These are phyloP conservation scores for Monascus purpureus DNA, from an alignment of 495 filamentous ascomycete species.

Conservation along the genomic window DNA sequence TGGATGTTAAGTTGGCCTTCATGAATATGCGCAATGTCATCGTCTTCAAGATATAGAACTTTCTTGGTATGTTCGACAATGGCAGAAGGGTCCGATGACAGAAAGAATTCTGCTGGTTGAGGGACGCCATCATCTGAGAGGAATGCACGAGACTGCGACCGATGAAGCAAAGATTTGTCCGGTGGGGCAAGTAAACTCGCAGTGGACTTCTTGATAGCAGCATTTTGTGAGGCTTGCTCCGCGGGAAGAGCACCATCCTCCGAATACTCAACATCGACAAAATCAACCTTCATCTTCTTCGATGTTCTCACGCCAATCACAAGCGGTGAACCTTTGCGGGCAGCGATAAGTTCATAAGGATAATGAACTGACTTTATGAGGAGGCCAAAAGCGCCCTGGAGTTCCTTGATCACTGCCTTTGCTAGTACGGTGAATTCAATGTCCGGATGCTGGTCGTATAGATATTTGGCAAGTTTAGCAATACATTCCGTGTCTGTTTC, in stretches of 20 bases:
- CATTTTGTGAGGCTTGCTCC: slow-evolving; percentile 91
- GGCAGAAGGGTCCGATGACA: slow-evolving; percentile 93
- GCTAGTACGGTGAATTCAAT: slow-evolving; percentile 92
- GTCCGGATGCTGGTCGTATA: slow-evolving; percentile 88
- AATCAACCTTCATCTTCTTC: slow-evolving; percentile 99
- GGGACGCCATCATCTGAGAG: slow-evolving; percentile 94
- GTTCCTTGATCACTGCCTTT: slow-evolving; percentile 95
- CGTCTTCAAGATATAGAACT: slow-evolving; percentile 97
- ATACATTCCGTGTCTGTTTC: slow-evolving; percentile 99
- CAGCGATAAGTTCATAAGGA: slow-evolving; percentile 94
- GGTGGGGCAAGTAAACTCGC: slow-evolving; percentile 71
- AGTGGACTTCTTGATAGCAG: slow-evolving; percentile 82
- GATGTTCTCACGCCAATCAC: slow-evolving; percentile 91
- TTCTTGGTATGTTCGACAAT: slow-evolving; percentile 99
- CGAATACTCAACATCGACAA: slow-evolving; percentile 93
- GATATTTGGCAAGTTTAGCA: slow-evolving; percentile 95
- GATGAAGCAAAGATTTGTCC: slow-evolving; percentile 94
- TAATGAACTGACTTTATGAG: slow-evolving; percentile 97
- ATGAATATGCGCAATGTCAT: slow-evolving; percentile 98
- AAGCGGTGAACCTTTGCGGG: slow-evolving; percentile 91
- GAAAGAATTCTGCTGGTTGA: slow-evolving; percentile 97
- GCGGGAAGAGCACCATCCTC: slow-evolving; percentile 80
- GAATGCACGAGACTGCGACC: slow-evolving; percentile 95
- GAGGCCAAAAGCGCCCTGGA: slow-evolving; percentile 93
- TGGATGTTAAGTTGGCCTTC: slow-evolving; percentile 98